Conservation (phyloP, 176 grass and related monocot species). For the Raddia guianensis region DNA sequence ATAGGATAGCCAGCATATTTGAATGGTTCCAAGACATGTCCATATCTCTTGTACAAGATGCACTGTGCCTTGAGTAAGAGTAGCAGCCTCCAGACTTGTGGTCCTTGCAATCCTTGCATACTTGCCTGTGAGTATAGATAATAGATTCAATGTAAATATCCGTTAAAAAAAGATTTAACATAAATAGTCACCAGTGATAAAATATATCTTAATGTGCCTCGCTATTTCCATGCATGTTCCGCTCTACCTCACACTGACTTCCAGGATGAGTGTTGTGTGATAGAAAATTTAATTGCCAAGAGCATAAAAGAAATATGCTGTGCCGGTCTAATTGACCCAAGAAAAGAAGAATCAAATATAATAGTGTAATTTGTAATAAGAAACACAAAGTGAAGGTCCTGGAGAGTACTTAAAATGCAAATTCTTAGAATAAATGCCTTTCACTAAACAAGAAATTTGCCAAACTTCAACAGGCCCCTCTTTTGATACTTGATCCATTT, state of each 20-base stretch:
- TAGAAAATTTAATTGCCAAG: background rate
- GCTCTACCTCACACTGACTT: slow-evolving; percentile 32
- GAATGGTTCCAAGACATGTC: slow-evolving; percentile 89
- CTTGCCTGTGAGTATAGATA: slow-evolving; percentile 63
- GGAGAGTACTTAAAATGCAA: background rate
- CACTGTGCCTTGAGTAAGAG: slow-evolving; percentile 96
- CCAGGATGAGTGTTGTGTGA: background rate
- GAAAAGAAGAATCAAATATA: slow-evolving; percentile 20
- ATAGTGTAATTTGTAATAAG: background rate
- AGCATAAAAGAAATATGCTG: background rate
- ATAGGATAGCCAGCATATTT: slow-evolving; percentile 99
- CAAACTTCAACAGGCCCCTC: background rate
- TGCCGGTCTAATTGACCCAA: background rate
- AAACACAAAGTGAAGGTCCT: slow-evolving; percentile 24
- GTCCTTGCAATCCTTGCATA: slow-evolving; percentile 99
- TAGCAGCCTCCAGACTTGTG: slow-evolving; percentile 91
- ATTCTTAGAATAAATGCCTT: slow-evolving; percentile 16
- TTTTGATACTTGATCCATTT: background rate
- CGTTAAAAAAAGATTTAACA: background rate
- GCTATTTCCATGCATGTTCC: slow-evolving; percentile 2
- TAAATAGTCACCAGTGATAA: slow-evolving; percentile 31
- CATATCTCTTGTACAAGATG: slow-evolving; percentile 97
- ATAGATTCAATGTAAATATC: slow-evolving; percentile 35
- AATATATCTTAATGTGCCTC: slow-evolving; percentile 20
- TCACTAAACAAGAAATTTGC: background rate